Conservation (phyloP, 495 filamentous ascomycete species). For the Tirmania nivea region DNA sequence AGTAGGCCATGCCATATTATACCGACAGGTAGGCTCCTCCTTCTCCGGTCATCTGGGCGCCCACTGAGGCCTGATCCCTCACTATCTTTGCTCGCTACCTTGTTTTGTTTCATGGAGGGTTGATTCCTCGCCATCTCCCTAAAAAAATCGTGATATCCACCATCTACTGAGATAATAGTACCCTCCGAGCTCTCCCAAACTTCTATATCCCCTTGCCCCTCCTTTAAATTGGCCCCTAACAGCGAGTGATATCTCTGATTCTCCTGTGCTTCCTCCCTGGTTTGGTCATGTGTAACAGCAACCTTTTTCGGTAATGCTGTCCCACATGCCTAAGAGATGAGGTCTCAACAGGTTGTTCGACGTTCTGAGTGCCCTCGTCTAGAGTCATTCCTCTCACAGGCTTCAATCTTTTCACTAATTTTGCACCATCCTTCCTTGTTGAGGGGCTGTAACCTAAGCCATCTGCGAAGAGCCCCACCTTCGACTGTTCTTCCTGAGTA, state of each 20-base stretch:
- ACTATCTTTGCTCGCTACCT: neutral
- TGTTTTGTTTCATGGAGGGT: neutral
- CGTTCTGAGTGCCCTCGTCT: too few relatives aligned
- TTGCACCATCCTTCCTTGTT: neutral
- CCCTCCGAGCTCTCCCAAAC: neutral
- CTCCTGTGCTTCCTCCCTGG: too few relatives aligned
- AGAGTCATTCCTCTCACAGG: neutral
- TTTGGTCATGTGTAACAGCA: too few relatives aligned
- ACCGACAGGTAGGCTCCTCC: too few relatives aligned
- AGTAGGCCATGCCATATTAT: too few relatives aligned
- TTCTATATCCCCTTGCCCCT: too few relatives aligned
- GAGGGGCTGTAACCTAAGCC: neutral
- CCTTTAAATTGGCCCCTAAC: too few relatives aligned
- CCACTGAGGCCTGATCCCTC: neutral
- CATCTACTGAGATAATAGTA: neutral
- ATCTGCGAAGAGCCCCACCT: neutral
- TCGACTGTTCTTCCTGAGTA: slow-evolving; percentile 11
- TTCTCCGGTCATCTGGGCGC: too few relatives aligned
- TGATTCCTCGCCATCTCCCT: neutral
- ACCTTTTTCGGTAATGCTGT: too few relatives aligned
- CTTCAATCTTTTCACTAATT: neutral
- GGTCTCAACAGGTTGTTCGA: too few relatives aligned
- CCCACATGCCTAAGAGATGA: too few relatives aligned
- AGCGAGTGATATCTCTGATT: too few relatives aligned
- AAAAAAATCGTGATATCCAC: neutral